These are phyloP conservation scores for Iberis pinnata DNA, from an alignment of 345 rosid genomes.

Conservation along the genomic window DNA sequence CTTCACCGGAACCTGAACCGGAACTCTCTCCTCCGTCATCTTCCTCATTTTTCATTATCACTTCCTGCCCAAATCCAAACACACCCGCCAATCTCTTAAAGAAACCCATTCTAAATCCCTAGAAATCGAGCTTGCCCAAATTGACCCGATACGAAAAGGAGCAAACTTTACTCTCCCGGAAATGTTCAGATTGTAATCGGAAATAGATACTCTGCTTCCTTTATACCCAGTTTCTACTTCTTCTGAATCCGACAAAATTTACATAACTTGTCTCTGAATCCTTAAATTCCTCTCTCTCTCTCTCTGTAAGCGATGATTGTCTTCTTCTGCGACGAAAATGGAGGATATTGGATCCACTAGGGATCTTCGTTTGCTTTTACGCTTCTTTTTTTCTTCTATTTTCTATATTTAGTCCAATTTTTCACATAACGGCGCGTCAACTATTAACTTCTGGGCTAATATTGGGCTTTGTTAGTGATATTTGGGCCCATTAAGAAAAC, in stretches of 20 bases:
- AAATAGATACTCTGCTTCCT: not conserved
- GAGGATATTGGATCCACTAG: not conserved
- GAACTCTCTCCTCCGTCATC: constrained; percentile 21
- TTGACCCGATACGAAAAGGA: not conserved
- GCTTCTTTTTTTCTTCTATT: not conserved
- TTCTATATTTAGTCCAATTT: too few species aligned
- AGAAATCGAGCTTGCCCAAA: not conserved
- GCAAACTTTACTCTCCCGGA: not conserved
- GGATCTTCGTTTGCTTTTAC: constrained; percentile 1
- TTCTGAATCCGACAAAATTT: not conserved
- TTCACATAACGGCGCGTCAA: not conserved
- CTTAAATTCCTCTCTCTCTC: not conserved
- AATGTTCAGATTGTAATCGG: not conserved
- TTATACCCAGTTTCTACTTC: not conserved
- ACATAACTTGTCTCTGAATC: not conserved
- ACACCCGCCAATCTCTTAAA: constrained; percentile 60
- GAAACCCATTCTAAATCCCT: constrained; percentile 45
- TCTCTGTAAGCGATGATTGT: not conserved
- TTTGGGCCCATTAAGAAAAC: not conserved
- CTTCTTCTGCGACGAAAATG: not conserved
- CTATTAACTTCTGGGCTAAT: not conserved
- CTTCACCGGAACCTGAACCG: not conserved
- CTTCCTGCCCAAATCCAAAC: constrained; percentile 52
- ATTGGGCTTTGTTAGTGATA: not conserved
- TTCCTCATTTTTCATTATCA: constrained; percentile 21